Percentiles rank a stretch among this genome's conserved stretches.
phyloP scores from a whole-genome alignment of 1,139 yeast species.

The Suhomyces maxii region DNA sequence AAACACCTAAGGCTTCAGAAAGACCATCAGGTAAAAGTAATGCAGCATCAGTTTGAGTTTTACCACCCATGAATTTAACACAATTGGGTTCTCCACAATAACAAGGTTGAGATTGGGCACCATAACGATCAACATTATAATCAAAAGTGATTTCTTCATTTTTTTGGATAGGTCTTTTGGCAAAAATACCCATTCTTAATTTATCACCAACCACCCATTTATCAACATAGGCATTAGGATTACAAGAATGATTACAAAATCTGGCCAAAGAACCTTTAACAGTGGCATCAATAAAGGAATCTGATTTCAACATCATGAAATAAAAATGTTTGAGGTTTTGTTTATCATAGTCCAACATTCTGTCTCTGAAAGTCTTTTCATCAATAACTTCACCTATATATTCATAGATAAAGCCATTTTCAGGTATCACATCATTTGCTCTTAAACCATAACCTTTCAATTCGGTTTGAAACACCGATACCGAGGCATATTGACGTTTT shows the following conservation, averaged over 20 bases:
- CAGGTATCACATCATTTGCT: conserved; percentile 59
- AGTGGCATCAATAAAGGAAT: conserved; percentile 94
- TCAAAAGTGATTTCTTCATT: conserved; percentile 96
- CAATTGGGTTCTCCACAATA: conserved; percentile 93
- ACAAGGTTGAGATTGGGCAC: conserved; percentile 92
- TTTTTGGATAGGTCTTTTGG: conserved; percentile 64
- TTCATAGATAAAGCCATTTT: conserved; percentile 76
- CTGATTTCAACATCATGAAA: conserved; percentile 94
- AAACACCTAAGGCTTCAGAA: conserved; percentile 84
- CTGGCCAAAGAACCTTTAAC: conserved; percentile 83
- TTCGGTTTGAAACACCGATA: conserved; percentile 78
- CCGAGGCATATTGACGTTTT: conserved; percentile 63
- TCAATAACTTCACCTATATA: conserved; percentile 93
- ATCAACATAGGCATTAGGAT: conserved; percentile 91
- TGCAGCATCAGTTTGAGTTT: conserved; percentile 91
- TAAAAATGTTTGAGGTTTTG: conserved; percentile 83
- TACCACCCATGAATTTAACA: conserved; percentile 92
- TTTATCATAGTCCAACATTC: conserved; percentile 74
- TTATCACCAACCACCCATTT: conserved; percentile 96
- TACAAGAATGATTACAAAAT: conserved; percentile 92
- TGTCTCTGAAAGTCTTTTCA: conserved; percentile 64
- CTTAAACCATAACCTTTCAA: conserved; percentile 88
- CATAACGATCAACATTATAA: conserved; percentile 94
- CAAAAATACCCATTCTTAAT: conserved; percentile 91
- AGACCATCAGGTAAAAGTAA: conserved; percentile 77